Evolutionary conservation across 768 basidiomycete species (phyloP).

Genomic region (Lyophyllum atratum): DNA sequence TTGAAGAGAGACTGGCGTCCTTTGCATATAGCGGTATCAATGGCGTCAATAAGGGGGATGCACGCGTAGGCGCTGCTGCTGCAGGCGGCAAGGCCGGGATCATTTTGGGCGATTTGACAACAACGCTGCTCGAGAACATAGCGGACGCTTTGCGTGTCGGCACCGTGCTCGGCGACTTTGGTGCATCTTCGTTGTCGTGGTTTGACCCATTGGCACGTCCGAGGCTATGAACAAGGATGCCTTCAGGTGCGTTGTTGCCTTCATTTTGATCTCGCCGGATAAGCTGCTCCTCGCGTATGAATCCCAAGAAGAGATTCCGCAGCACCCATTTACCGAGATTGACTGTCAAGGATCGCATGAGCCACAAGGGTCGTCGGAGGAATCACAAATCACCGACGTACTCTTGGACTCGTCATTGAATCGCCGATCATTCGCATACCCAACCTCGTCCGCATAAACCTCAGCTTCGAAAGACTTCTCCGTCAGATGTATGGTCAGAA

Average conservation of each 20-base stretch:
- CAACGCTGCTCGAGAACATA: constrained; percentile 36
- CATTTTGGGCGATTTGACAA: constrained; percentile 67
- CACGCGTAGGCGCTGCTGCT: constrained; percentile 40
- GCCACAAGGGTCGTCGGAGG: background rate
- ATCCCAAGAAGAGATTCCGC: constrained; percentile 80
- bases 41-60: constrained; percentile 61
- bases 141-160: constrained; percentile 17
- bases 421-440: constrained; percentile 58
- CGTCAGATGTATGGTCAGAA: constrained; percentile 83
- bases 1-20: constrained; percentile 31
- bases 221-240: constrained; percentile 19
- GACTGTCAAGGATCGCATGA: constrained; percentile 46
- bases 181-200: constrained; percentile 6
- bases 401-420: constrained; percentile 81
- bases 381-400: constrained; percentile 38
- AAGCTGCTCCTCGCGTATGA: constrained; percentile 72
- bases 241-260: constrained; percentile 23
- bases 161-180: constrained; percentile 25
- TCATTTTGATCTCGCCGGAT: constrained; percentile 35
- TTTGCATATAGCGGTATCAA: constrained; percentile 51
- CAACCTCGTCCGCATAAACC: constrained; percentile 91
- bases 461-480: constrained; percentile 94
- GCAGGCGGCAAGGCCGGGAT: constrained; percentile 62
- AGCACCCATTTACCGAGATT: constrained; percentile 93
- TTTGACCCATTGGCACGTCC: constrained; percentile 10